These are phyloP conservation scores for Ceratocystis cacaofunesta DNA, from an alignment of 2,329 filamentous ascomycete genomes.

Conservation along the genomic window DNA sequence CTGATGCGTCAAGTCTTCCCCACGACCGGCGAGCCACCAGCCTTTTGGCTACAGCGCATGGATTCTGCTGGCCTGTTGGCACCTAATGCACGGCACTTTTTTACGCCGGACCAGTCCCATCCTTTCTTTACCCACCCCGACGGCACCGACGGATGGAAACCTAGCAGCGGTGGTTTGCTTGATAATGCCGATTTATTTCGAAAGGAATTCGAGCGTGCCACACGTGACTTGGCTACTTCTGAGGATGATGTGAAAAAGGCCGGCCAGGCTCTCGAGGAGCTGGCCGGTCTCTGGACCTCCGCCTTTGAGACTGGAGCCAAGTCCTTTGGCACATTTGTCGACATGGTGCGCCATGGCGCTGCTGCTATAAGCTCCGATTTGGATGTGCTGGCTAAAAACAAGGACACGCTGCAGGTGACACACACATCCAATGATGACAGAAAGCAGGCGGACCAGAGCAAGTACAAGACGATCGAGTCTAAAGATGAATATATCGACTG, in stretches of 20 bases:
- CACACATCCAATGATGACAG: neutral
- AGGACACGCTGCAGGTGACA: neutral
- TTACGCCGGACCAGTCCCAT: slow-evolving; percentile 10
- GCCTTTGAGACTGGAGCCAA: slow-evolving; percentile 26
- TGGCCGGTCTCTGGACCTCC: slow-evolving; percentile 20
- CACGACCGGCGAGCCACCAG: slow-evolving; percentile 25
- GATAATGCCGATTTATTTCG: slow-evolving; percentile 24
- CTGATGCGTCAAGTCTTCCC: slow-evolving; percentile 28
- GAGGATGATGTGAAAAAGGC: slow-evolving; percentile 23
- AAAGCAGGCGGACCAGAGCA: slow-evolving; percentile 14
- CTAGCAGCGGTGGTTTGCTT: neutral
- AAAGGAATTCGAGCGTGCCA: slow-evolving; percentile 21
- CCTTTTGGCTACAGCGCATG: slow-evolving; percentile 30
- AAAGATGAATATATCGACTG: slow-evolving; percentile 31
- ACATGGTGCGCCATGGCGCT: slow-evolving; percentile 21
- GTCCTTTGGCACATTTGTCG: slow-evolving; percentile 30
- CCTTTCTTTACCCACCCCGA: neutral
- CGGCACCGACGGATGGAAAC: neutral
- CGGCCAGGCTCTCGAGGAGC: slow-evolving; percentile 15
- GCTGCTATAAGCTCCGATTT: slow-evolving; percentile 17
- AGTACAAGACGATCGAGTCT: slow-evolving; percentile 25
- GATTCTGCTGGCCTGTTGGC: slow-evolving; percentile 27
- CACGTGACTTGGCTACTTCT: slow-evolving; percentile 2
- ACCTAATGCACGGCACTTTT: slow-evolving; percentile 20
- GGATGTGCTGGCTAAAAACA: slow-evolving; percentile 14